These are phyloP conservation scores for Penicillium sp. DNA, from an alignment of 2,329 filamentous ascomycete species.

Conservation along the genomic window DNA sequence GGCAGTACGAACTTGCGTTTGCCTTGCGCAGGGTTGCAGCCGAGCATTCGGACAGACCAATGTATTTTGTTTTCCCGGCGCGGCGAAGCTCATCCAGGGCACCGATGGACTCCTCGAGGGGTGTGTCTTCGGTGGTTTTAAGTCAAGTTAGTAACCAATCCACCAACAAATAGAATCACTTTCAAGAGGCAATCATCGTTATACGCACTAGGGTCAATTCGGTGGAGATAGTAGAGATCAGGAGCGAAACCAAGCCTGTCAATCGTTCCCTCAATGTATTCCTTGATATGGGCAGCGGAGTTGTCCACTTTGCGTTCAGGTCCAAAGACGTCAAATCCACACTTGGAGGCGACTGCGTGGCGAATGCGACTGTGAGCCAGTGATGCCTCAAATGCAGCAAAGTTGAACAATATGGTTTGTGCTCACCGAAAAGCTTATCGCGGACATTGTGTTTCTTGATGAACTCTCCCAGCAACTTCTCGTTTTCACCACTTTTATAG, in stretches of 20 bases:
- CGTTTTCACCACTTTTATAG: conserved; percentile 47
- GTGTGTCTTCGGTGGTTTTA: conserved; percentile 30
- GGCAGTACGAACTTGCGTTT: conserved; percentile 35
- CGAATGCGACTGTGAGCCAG: not conserved
- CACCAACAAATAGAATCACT: no score
- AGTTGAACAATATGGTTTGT: no score
- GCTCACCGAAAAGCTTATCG: conserved; percentile 47
- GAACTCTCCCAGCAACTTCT: conserved; percentile 50
- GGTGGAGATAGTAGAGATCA: conserved; percentile 44
- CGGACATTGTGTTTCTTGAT: conserved; percentile 50
- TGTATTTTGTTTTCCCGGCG: conserved; percentile 48
- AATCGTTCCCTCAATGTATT: conserved; percentile 49
- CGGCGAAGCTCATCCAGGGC: conserved; percentile 46
- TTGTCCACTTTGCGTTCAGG: conserved; percentile 37
- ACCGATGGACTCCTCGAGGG: conserved; percentile 46
- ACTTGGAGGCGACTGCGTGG: conserved; percentile 48
- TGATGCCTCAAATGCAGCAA: not conserved
- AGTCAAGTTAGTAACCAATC: no score
- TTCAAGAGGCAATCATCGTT: not conserved
- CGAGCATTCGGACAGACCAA: conserved; percentile 48
- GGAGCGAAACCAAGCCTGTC: conserved; percentile 47
- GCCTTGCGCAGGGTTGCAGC: conserved; percentile 44
- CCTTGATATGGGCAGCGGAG: conserved; percentile 44
- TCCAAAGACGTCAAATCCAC: conserved; percentile 41
- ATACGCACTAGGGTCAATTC: conserved; percentile 43